Evolutionary conservation across 345 rosid species (phyloP), one percentile per base, ranked within the genome.

Genomic region (Viola odorata): DNA sequence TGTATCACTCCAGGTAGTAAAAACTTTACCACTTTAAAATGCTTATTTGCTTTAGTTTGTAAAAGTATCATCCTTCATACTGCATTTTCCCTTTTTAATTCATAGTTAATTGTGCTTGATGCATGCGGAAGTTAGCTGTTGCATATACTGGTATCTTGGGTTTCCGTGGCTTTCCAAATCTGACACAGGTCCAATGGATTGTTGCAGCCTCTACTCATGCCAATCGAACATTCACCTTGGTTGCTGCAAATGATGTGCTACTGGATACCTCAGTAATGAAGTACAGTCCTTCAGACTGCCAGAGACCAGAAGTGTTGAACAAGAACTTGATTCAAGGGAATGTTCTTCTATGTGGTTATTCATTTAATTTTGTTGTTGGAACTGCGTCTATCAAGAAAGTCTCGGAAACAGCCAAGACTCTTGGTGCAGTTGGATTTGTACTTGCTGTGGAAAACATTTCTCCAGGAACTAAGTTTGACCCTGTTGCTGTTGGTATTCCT

Each of bases 271-370:
- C 97, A 0, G 91, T 71, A 8, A 67, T 55, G 55, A 91, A 84
- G 80, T 80, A 48, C 76, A 86, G 82, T 72, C 92, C 99, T 6
- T 82, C 99, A 36, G 99, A 95, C 73, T 95, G 99, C 79, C 99
- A 95, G 70, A 84, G 83, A 66, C 88, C 99, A 7, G 97, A 95
- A 79, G 77, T 95, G 23, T 77, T 95, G 57, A 86, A 95, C 82
- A 91, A 61, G 68, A 88, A 74, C 49, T 77, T 91, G 77, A 76
- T 95, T n/a, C 78, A 88, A 76, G 99, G 99, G 50, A 91, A 88
- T 72, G 78, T 95, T 75, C 89, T 95, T 54, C 89, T 95, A n/a
- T 95, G 99, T 71, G 99, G 99, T 54, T 95, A 95, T 79, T 95
- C 99, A 53, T 95, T 91, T 83, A 91, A 85, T 80, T 95, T 95